Conservation (phyloP, 257 asterid genomes). For the Cordia subcordata region DNA sequence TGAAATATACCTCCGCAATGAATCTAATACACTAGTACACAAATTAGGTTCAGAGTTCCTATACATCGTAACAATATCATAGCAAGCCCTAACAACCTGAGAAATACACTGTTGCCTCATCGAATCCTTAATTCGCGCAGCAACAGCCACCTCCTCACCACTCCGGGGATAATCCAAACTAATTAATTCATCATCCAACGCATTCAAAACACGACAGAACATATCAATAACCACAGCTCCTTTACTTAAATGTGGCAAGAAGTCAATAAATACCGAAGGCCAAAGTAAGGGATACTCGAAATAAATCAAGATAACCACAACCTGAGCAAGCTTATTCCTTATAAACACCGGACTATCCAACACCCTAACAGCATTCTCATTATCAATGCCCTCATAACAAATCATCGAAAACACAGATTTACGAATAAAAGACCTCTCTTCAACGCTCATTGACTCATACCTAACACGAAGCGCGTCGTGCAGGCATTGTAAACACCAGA, state of each 20-base stretch:
- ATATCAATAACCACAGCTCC: slow-evolving; percentile 79
- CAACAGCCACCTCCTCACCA: slow-evolving; percentile 54
- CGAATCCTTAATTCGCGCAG: slow-evolving; percentile 78
- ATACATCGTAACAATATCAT: slow-evolving; percentile 52
- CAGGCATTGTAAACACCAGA: slow-evolving; percentile 90
- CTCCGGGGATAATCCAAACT: slow-evolving; percentile 77
- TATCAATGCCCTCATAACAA: slow-evolving; percentile 54
- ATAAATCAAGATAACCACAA: slow-evolving; percentile 69
- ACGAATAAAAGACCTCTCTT: slow-evolving; percentile 72
- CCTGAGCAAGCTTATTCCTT: slow-evolving; percentile 93
- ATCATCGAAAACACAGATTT: slow-evolving; percentile 69
- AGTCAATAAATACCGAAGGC: slow-evolving; percentile 85
- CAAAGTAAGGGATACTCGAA: slow-evolving; percentile 79
- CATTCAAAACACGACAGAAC: slow-evolving; percentile 83
- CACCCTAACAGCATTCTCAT: slow-evolving; percentile 37
- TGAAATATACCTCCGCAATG: slow-evolving; percentile 61
- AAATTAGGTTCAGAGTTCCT: slow-evolving; percentile 64
- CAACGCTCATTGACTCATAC: slow-evolving; percentile 55
- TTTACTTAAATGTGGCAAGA: slow-evolving; percentile 61
- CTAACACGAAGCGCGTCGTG: slow-evolving; percentile 65
- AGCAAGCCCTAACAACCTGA: slow-evolving; percentile 83
- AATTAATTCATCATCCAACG: slow-evolving; percentile 80
- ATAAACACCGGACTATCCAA: slow-evolving; percentile 78
- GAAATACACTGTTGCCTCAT: slow-evolving; percentile 90
- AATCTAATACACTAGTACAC: slow-evolving; percentile 69